Evolutionary conservation across 2,329 filamentous ascomycete genomes (phyloP), one percentile per base, ranked within the genome.

Genomic region (Aureobasidium subglaciale): DNA sequence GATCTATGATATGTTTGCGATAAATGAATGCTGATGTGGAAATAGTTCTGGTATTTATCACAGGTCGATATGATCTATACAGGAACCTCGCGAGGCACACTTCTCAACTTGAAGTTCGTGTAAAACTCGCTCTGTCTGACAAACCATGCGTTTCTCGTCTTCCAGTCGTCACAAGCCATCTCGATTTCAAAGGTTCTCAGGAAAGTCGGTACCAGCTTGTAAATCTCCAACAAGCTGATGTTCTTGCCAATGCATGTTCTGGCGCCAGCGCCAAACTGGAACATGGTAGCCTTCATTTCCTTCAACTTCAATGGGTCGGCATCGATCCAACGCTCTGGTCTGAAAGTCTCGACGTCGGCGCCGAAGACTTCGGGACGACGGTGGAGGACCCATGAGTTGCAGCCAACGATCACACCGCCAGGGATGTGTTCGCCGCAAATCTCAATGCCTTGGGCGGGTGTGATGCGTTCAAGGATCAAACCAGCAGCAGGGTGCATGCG

Each of bases 371-470:
- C 81, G 5, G 77, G 75, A 2, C 83, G 78, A 3, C 84, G 78
- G 63, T 91, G 87, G 30, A 91, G 74, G 15, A 90, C 81, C 86
- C 86, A 90, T 0, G 87, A 81, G 52, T 82, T 88, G 65, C 83
- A 87, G 6, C 87, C 87, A 0, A 90, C 85, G 57, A 87, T 84
- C 0, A 86, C 88, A 6, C 86, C 87, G 1, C 83, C 86, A 4
- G 79, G 79, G 25, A 91, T 75, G 56, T 77, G 79, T 15, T 76
- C 68, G 1, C 84, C 85, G 1, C 78, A 77, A 52, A 90, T 84
- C 40, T 84, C 79, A 22, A 78, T 75, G 9, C 86, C 86, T 18
- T 79, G 74, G 0, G 75, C 70, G 0, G 88, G 88, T 0, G 88
- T 85, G 42, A 91, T 75, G 58, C 88, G 80, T 69, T 92, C 88